Percentiles rank a stretch among this genome's conserved stretches.
Conservation (phyloP, 2,329 filamentous ascomycete genomes). For the Talaromyces sp. region DNA sequence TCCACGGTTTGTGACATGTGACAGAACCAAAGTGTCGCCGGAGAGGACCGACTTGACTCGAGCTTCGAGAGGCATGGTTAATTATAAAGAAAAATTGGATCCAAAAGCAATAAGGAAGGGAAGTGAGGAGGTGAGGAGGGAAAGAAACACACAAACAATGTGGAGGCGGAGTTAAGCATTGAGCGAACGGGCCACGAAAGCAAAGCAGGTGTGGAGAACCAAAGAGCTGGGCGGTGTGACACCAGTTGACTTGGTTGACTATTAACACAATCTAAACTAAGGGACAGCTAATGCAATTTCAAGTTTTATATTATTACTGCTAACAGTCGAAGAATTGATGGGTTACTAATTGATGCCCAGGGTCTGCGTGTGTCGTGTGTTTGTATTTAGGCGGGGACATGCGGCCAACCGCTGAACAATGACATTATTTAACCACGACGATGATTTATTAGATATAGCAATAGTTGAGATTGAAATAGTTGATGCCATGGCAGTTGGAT, state of each 20-base stretch:
- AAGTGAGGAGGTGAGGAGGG: neutral
- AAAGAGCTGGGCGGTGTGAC: neutral
- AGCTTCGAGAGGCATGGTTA: conserved; percentile 47
- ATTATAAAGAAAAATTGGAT: neutral
- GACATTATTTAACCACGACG: neutral
- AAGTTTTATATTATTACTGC: neutral
- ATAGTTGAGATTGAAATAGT: too few relatives aligned
- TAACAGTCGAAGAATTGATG: neutral
- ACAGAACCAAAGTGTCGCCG: conserved; percentile 84
- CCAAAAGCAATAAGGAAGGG: neutral
- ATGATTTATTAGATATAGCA: neutral
- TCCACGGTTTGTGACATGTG: conserved; percentile 72
- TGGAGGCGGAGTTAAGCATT: conserved; percentile 2
- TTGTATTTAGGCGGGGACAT: neutral
- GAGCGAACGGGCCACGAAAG: neutral
- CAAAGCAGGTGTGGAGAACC: neutral
- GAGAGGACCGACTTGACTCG: conserved; percentile 92
- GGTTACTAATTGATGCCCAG: too few relatives aligned
- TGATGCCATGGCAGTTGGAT: too few relatives aligned
- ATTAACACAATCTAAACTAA: neutral
- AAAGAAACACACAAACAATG: neutral
- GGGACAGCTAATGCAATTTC: neutral
- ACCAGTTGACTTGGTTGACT: neutral
- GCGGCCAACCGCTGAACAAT: neutral
- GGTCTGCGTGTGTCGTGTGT: neutral